These are phyloP conservation scores for Linderniella brevidens DNA, from an alignment of 257 asterid genomes.

Conservation along the genomic window DNA sequence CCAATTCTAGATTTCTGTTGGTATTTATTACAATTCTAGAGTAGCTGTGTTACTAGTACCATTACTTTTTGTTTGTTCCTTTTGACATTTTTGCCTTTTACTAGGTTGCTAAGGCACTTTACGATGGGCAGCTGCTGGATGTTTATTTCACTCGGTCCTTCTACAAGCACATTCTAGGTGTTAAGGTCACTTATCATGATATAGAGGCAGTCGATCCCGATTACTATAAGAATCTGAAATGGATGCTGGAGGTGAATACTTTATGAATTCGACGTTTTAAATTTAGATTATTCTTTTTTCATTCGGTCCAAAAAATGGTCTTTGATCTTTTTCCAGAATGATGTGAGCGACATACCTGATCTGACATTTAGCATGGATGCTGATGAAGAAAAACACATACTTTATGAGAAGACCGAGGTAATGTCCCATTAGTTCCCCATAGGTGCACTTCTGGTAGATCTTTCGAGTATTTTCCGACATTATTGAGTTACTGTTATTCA, in stretches of 20 bases:
- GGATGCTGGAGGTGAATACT: constrained; percentile 99
- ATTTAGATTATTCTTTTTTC: no score
- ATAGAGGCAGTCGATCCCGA: constrained; percentile 99
- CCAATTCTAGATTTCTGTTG: no score
- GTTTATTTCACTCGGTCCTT: constrained; percentile 94
- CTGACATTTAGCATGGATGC: constrained; percentile 98
- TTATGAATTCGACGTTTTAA: no score
- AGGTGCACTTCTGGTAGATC: neutral
- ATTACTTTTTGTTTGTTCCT: constrained; percentile 5
- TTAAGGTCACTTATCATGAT: constrained; percentile 98
- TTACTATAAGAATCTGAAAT: constrained; percentile 86
- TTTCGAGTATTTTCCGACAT: neutral
- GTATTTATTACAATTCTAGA: no score
- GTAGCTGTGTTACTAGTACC: no score
- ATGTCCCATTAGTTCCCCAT: constrained; percentile 6
- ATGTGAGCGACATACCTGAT: constrained; percentile 89
- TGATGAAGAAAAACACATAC: constrained; percentile 94
- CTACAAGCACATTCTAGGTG: constrained; percentile 94
- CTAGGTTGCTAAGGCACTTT: constrained; percentile 94
- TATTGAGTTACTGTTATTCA: constrained; percentile 6
- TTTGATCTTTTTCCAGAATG: constrained; percentile 44
- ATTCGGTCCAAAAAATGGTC: neutral
- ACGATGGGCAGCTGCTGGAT: constrained; percentile 92
- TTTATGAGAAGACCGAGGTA: constrained; percentile 94
- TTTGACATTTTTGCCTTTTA: constrained; percentile 8